Base-by-base conservation (phyloP, 495 filamentous ascomycete genomes). In the Aspergillus taichungensis region DNA sequence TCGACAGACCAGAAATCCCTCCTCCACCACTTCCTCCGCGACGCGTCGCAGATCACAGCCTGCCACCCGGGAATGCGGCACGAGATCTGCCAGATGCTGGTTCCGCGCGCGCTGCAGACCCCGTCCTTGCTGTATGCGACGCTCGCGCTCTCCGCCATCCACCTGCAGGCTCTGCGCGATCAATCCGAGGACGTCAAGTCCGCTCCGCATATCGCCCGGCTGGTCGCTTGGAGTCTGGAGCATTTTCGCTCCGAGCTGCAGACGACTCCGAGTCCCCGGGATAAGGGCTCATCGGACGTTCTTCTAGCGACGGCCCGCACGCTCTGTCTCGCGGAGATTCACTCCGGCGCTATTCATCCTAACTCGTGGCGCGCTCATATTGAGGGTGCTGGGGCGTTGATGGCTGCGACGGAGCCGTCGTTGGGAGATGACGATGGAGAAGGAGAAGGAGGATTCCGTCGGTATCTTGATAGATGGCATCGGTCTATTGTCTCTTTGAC, bases 301-400 rank as follows among this genome's bases (percentile, higher is more conserved):
- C 47, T 72, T 37, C 55, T 72, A 32, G 69, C 69, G 7, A 72
- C 69, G 6, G 69, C 69, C n/a, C 66, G 69, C 12, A 72, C 69
- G 10, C 61, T 72, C 8, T 72, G 69, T 52, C 50, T 72, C 8
- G 69, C 69, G n/a, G 69, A 72, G 53, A 68, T 72, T 3, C 69
- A 72, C 46, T 72, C 69, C 0, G 69, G 69, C 0, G 69, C 69
- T 9, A 63, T 72, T 24, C 57, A 72, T 36, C 69, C 69, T 0
- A 64, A 72, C 37, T 69, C 69, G 13, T 72, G 69, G 69, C 57
- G 69, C 33, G 69, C 67, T 9, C 69, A 72, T 53, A 64, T 72
- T 14, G 69, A 69, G 36, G 69, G 69, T 7, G 67, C 69, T 24
- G 57, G 60, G 40, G 69, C 63, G 2, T 51, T 72, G 46, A 72